Evolutionary conservation across 2,329 filamentous ascomycete species (phyloP), one percentile per base, ranked within the genome.

Genomic region (Pyricularia grisea): DNA sequence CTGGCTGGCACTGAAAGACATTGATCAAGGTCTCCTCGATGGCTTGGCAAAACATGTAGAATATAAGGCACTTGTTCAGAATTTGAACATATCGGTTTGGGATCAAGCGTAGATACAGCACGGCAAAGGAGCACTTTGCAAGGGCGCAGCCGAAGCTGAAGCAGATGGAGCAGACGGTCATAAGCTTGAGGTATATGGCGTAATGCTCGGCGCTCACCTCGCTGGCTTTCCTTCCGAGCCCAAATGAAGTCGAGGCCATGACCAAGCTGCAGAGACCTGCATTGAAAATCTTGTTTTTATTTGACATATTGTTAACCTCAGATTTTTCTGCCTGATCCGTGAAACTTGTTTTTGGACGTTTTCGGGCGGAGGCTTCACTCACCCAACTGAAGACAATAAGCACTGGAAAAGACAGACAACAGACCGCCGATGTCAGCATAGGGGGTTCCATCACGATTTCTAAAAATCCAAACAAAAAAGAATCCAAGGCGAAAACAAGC

Each of bases 21-120:
- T 64, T 68, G 4, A 68, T 55, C 1, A 68, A 10, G 1, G 58
- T 65, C 67, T 71, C 70, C 27, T 69, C 68, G 11, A 68, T 27
- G 33, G 60, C 67, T 68, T 72, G 68, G 31, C 65, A 28, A 5
- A 65, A 1, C 9, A 70, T 31, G 36, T 70, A 71, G 10, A 36
- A 66, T 7, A 71, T 60, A n/a, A 71, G 7, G 27, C 66, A 55
- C 27, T 36, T 65, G 67, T 72, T 72, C 50, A 72, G 27, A 9
- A 67, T 30, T 2, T 42, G 28, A 4, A 66, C 61, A 7, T 23
- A 25, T 9, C 65, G 42, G 30, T 67, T 70, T n/a, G 66, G 65
- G 9, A 71, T 14, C 20, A 72, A 60, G 61, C 68, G 70, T n/a
- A 72, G 61, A 20, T 72, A 70, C 33, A 72, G 31, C 17, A 66